phyloP scores from a whole-genome alignment of 306 rosid genomes.

The Citrullus colocynthis region DNA sequence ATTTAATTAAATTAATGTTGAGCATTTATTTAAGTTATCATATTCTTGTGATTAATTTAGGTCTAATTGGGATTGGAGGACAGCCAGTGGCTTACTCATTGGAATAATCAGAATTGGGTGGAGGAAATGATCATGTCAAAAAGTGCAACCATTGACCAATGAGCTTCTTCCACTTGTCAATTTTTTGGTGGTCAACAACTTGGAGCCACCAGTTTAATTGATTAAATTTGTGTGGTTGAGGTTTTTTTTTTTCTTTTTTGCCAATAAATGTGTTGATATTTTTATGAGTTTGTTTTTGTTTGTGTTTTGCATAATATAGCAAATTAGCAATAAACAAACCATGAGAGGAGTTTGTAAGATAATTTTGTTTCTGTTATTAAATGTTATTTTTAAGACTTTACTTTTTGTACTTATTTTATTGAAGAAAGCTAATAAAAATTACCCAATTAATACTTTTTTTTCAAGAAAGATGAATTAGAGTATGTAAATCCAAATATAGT shows the following conservation, averaged over 20 bases:
- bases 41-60: background rate
- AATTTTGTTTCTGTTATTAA: background rate
- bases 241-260: background rate
- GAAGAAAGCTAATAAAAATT: too few species aligned
- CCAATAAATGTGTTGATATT: background rate
- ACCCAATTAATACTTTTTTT: too few species aligned
- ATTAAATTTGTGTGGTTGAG: background rate
- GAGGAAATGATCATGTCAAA: conserved; percentile 11
- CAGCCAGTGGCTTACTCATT: conserved; percentile 5
- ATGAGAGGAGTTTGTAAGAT: background rate
- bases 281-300: background rate
- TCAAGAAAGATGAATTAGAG: too few species aligned
- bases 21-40: background rate
- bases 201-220: conserved; percentile 4
- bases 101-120: conserved; percentile 7
- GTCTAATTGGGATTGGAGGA: background rate
- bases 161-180: conserved; percentile 5
- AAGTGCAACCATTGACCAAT: conserved; percentile 10
- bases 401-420: too few species aligned
- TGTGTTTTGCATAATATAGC: background rate
- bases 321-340: background rate
- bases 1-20: background rate
- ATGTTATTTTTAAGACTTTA: background rate
- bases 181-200: background rate
- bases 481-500: too few species aligned